phyloP scores from a whole-genome alignment of 2,329 filamentous ascomycete genomes.

The Penicillium sp. region DNA sequence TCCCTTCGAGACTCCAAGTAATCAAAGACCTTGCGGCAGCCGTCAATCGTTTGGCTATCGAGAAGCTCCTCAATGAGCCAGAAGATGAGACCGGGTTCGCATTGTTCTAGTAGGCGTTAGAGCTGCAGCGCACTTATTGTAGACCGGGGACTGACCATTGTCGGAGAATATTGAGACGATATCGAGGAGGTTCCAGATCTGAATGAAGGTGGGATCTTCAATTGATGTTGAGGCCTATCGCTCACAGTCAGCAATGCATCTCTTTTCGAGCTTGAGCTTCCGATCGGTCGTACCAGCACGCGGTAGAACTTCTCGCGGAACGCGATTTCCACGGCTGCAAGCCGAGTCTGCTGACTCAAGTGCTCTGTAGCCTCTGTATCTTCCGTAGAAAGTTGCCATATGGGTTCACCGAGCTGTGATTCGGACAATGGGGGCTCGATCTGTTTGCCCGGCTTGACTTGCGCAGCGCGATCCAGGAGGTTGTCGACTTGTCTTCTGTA shows the following conservation, averaged over 20 bases:
- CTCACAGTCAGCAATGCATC: conserved; percentile 14
- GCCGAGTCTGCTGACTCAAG: conserved; percentile 56
- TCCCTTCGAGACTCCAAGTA: conserved; percentile 93
- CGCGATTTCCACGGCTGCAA: conserved; percentile 78
- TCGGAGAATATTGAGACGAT: conserved; percentile 87
- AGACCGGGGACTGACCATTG: conserved; percentile 60
- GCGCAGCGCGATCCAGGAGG: conserved; percentile 61
- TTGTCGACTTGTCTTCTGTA: conserved; percentile 58
- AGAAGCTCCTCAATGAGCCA: conserved; percentile 93
- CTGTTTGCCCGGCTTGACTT: conserved; percentile 59
- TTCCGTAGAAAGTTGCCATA: conserved; percentile 41
- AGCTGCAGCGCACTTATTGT: background rate
- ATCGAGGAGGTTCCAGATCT: conserved; percentile 92
- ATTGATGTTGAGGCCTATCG: conserved; percentile 72
- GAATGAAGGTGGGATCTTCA: conserved; percentile 74
- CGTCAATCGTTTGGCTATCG: conserved; percentile 92
- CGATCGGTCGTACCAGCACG: conserved; percentile 65
- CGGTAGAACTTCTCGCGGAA: conserved; percentile 78
- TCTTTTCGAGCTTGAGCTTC: background rate
- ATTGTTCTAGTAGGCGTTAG: conserved; percentile 50
- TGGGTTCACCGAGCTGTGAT: conserved; percentile 53
- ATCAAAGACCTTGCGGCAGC: conserved; percentile 88
- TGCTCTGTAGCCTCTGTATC: conserved; percentile 30
- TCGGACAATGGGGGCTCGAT: conserved; percentile 78
- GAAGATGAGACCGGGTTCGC: conserved; percentile 79